Evolutionary conservation across 2,329 filamentous ascomycete genomes (phyloP).

Genomic region (Chrysosporium keratinophilum): DNA sequence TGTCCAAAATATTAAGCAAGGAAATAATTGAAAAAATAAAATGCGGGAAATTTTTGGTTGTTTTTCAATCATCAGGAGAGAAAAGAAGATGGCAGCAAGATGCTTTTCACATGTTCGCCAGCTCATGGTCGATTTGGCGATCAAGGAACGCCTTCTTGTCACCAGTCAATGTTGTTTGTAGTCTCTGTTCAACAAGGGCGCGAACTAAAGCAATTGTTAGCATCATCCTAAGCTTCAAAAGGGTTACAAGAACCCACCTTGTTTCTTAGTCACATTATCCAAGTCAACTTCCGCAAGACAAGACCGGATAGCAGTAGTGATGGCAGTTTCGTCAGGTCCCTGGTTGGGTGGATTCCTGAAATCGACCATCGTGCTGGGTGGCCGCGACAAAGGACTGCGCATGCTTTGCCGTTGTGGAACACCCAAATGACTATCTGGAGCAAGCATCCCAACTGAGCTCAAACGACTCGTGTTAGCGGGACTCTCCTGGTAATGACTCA

Average conservation of each 20-base stretch:
- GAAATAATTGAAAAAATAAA: neutral
- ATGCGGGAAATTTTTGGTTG: neutral
- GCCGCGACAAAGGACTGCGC: slow-evolving; percentile 46
- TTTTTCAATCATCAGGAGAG: neutral
- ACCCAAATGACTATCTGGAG: slow-evolving; percentile 37
- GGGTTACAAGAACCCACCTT: slow-evolving; percentile 41
- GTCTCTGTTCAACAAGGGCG: slow-evolving; percentile 79
- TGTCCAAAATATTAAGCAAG: neutral
- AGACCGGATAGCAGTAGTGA: slow-evolving; percentile 71
- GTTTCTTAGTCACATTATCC: slow-evolving; percentile 97
- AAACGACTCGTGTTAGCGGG: slow-evolving; percentile 36
- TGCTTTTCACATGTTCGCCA: slow-evolving; percentile 70
- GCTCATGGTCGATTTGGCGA: slow-evolving; percentile 80
- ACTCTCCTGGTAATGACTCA: slow-evolving; percentile 38
- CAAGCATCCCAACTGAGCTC: slow-evolving; percentile 36
- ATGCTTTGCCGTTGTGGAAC: slow-evolving; percentile 27
- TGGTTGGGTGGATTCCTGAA: slow-evolving; percentile 45
- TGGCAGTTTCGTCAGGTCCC: slow-evolving; percentile 67
- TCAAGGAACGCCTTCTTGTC: slow-evolving; percentile 86
- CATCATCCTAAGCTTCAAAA: neutral
- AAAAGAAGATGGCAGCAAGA: neutral
- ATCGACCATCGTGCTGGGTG: slow-evolving; percentile 45
- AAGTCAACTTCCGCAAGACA: slow-evolving; percentile 83
- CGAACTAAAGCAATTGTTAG: slow-evolving; percentile 43
- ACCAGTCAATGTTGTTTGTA: slow-evolving; percentile 79